Evolutionary conservation across 306 rosid genomes (phyloP).

Genomic region (Dryas drummondii): DNA sequence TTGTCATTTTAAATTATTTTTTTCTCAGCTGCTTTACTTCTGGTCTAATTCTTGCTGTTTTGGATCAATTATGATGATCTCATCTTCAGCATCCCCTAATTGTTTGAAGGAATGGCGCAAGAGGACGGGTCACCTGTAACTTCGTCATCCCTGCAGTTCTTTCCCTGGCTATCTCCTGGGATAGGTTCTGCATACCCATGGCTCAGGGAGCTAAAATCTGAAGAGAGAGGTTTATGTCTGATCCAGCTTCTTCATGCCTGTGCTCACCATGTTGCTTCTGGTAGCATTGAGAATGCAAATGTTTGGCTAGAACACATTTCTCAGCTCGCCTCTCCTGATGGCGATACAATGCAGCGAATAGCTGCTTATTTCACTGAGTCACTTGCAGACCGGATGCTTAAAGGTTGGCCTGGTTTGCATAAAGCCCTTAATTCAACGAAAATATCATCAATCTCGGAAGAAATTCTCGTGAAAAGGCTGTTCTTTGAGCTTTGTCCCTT

Average conservation of each 20-base stretch:
- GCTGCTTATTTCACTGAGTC: conserved; percentile 79
- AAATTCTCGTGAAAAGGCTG: conserved; percentile 47
- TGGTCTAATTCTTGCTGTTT: conserved; percentile 11
- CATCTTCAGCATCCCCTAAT: neutral
- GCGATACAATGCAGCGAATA: conserved; percentile 65
- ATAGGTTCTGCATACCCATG: conserved; percentile 63
- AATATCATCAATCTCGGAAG: conserved; percentile 47
- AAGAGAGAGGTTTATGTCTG: conserved; percentile 52
- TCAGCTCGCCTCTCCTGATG: conserved; percentile 66
- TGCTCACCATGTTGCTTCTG: conserved; percentile 69
- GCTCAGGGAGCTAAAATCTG: conserved; percentile 52
- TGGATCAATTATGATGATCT: conserved; percentile 1
- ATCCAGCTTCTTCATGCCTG: conserved; percentile 57
- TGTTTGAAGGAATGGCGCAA: conserved; percentile 32
- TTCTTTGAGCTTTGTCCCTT: conserved; percentile 81
- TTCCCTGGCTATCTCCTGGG: conserved; percentile 40
- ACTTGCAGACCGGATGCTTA: conserved; percentile 64
- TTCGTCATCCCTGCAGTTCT: conserved; percentile 33
- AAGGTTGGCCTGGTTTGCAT: conserved; percentile 61
- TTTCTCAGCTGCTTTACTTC: neutral
- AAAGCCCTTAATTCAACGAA: conserved; percentile 65
- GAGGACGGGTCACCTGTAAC: conserved; percentile 47
- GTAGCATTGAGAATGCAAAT: conserved; percentile 71
- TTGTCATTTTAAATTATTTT: neutral
- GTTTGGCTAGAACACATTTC: conserved; percentile 64